Percentiles rank a stretch among this genome's conserved stretches.
Conservation (phyloP, 2,329 filamentous ascomycete species). For the Tolypocladium amazonense region DNA sequence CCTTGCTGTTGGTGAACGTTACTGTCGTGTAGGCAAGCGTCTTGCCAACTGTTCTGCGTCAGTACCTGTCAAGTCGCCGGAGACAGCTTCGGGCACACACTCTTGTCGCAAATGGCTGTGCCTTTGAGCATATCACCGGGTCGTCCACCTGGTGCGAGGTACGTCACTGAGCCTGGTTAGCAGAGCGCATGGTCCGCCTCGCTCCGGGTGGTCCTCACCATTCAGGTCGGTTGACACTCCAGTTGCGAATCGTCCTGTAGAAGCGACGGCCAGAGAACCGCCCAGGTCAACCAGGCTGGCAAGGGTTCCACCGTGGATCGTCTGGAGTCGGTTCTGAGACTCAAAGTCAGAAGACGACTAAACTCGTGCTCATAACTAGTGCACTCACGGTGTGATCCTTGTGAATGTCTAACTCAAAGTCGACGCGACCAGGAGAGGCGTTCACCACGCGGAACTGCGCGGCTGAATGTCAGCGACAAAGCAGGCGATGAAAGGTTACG, state of each 20-base stretch:
- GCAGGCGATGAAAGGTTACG: neutral
- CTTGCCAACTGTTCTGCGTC: conserved; percentile 42
- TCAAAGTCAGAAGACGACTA: neutral
- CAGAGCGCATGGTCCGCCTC: neutral
- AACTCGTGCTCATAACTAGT: rapidly evolving
- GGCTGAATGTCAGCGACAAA: neutral
- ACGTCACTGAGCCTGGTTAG: conserved; percentile 40
- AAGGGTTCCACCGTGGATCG: conserved; percentile 69
- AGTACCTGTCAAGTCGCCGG: neutral
- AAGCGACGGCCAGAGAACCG: conserved; percentile 55
- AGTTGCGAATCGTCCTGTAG: conserved; percentile 50
- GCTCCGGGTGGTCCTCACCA: conserved; percentile 24
- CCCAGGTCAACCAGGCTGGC: conserved; percentile 63
- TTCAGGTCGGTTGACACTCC: conserved; percentile 57
- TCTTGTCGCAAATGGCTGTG: conserved; percentile 51
- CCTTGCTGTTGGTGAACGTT: conserved; percentile 46
- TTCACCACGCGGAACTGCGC: conserved; percentile 54
- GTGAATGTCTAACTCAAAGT: conserved; percentile 66
- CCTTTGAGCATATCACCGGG: conserved; percentile 45
- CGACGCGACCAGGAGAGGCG: conserved; percentile 55
- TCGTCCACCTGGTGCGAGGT: conserved; percentile 46
- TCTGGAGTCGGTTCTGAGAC: conserved; percentile 60
- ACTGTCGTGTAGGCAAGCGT: conserved; percentile 52
- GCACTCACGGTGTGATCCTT: conserved; percentile 60
- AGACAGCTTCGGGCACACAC: conserved; percentile 22